phyloP scores from a whole-genome alignment of 257 asterid genomes.

The Coffea eugenioides region DNA sequence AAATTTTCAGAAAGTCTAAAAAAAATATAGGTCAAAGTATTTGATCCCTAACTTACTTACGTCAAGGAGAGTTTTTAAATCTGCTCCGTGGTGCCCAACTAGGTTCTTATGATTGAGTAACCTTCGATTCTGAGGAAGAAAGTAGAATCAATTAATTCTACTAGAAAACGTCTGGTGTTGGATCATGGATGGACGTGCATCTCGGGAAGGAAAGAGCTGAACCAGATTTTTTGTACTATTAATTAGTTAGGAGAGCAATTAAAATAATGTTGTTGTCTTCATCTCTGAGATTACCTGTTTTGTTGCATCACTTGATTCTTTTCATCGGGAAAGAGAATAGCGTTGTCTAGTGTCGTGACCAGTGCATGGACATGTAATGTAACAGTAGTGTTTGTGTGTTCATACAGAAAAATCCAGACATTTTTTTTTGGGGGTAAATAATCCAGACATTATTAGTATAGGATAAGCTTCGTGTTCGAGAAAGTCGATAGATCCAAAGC shows the following conservation, averaged over 20 bases:
- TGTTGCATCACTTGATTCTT: slow-evolving; percentile 4
- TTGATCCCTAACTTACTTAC: no score
- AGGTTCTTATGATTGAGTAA: slow-evolving; percentile 21
- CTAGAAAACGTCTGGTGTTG: slow-evolving; percentile 16
- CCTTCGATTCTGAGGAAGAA: slow-evolving; percentile 17
- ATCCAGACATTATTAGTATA: neutral
- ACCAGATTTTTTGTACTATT: slow-evolving; percentile 9
- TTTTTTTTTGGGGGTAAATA: no score
- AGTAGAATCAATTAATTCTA: neutral
- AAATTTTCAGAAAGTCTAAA: no score
- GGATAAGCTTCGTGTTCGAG: slow-evolving; percentile 15
- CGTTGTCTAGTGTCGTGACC: neutral
- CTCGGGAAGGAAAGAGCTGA: slow-evolving; percentile 49
- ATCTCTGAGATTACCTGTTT: slow-evolving; percentile 21
- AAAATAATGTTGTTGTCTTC: slow-evolving; percentile 27
- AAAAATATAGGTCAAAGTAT: no score
- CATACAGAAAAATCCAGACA: neutral
- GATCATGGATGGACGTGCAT: slow-evolving; percentile 49
- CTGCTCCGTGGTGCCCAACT: neutral
- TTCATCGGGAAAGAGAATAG: slow-evolving; percentile 27
- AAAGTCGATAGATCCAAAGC: slow-evolving; percentile 46
- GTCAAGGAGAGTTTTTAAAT: no score
- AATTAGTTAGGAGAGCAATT: neutral
- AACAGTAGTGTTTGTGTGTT: neutral
- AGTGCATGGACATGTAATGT: neutral